Conservation (phyloP, 495 filamentous ascomycete genomes). For the Penicillium arizonense region DNA sequence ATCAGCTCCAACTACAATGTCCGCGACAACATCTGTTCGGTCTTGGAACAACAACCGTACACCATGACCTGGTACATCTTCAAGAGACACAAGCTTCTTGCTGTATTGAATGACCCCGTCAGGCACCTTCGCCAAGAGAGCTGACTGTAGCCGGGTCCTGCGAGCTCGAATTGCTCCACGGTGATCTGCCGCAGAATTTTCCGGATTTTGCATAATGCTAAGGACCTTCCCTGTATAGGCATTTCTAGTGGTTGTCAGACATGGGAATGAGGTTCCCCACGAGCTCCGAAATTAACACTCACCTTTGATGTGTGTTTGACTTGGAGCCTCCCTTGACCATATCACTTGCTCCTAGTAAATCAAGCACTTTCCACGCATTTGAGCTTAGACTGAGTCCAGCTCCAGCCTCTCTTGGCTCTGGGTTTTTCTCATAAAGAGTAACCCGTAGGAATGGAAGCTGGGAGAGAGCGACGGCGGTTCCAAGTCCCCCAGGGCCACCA, state of each 20-base stretch:
- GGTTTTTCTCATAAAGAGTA: constrained; percentile 48
- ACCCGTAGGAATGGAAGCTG: constrained; percentile 42
- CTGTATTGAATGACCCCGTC: constrained; percentile 34
- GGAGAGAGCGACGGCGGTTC: constrained; percentile 48
- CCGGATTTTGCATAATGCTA: constrained; percentile 8
- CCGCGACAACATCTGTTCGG: constrained; percentile 30
- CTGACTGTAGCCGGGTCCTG: constrained; percentile 39
- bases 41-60: constrained; percentile 35
- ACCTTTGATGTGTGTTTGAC: constrained; percentile 19
- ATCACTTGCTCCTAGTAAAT: constrained; percentile 42
- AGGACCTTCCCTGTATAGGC: constrained; percentile 19
- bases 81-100: constrained; percentile 35
- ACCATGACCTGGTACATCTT: constrained; percentile 24
- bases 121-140: constrained; percentile 35
- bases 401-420: constrained; percentile 45
- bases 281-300: background rate
- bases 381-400: constrained; percentile 41
- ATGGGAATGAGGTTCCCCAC: background rate
- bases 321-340: constrained; percentile 29
- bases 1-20: constrained; percentile 53
- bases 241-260: constrained; percentile 7
- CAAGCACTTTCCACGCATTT: constrained; percentile 46
- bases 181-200: constrained; percentile 8
- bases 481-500: constrained; percentile 48
- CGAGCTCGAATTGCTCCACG: constrained; percentile 29